phyloP scores from a whole-genome alignment of 1,284 basidiomycete genomes.

The Trichosporon asahii region DNA sequence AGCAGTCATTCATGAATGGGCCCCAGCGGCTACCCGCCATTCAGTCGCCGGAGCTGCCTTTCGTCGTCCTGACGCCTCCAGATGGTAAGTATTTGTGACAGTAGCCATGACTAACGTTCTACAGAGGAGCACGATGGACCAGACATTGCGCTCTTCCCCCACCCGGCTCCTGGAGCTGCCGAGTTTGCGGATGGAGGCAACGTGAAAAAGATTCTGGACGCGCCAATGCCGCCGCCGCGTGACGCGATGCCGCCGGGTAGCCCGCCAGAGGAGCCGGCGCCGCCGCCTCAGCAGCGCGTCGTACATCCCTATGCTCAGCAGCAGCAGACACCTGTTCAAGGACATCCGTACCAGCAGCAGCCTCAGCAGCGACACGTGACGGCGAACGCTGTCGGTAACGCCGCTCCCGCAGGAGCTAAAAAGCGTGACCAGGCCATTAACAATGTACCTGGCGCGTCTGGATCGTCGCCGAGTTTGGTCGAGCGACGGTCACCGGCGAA shows the following conservation, averaged over 20 bases:
- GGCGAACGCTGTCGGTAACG: conserved; percentile 1
- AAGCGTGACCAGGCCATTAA: conserved; percentile 13
- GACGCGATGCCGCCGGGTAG: conserved; percentile 3
- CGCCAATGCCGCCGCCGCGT: conserved; percentile 4
- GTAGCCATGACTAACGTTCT: background rate
- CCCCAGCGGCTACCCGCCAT: background rate
- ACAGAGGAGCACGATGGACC: conserved; percentile 18
- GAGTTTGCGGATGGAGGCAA: conserved; percentile 3
- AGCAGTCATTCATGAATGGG: background rate
- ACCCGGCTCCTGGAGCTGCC: conserved; percentile 6
- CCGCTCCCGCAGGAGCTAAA: conserved; percentile 8
- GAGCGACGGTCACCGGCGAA: background rate
- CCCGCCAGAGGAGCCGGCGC: background rate
- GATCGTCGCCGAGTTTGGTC: background rate
- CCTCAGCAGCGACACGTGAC: conserved; percentile 8
- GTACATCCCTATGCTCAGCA: background rate
- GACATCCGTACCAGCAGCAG: background rate
- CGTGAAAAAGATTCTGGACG: background rate
- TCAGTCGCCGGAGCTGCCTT: conserved; percentile 11
- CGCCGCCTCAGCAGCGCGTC: background rate
- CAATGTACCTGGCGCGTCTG: conserved; percentile 5
- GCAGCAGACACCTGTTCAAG: background rate
- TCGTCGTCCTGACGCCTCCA: conserved; percentile 20
- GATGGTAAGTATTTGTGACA: conserved; percentile 10
- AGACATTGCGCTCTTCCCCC: conserved; percentile 19